phyloP scores from a whole-genome alignment of 805 yeast species.

The Candida gorgasii region DNA sequence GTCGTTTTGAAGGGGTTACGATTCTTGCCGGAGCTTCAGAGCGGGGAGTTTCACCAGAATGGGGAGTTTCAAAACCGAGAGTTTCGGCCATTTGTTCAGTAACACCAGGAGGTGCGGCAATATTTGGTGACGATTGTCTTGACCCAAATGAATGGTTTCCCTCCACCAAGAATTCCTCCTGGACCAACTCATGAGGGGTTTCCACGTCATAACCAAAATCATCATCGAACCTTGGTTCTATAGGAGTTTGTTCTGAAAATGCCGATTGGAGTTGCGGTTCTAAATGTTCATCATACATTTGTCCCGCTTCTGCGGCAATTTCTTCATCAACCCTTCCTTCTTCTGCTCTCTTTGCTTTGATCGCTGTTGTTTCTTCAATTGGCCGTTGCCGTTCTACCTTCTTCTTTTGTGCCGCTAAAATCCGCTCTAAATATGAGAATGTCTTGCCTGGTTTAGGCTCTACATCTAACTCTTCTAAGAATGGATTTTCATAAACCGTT shows the following conservation, averaged over 20 bases:
- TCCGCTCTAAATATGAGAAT: constrained; percentile 33
- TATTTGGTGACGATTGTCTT: not conserved
- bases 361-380: too few relatives aligned
- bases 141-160: not conserved
- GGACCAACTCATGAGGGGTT: not conserved
- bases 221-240: constrained; percentile 5
- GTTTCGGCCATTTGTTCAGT: too few relatives aligned
- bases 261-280: not conserved
- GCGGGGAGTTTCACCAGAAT: too few relatives aligned
- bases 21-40: not conserved
- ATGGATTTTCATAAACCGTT: constrained; percentile 1
- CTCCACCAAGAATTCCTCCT: constrained; percentile 1
- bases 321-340: too few relatives aligned
- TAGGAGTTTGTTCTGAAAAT: constrained; percentile 1
- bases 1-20: not conserved
- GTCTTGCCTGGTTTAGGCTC: constrained; percentile 8
- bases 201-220: not conserved
- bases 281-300: not conserved
- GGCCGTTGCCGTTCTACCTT: not conserved
- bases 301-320: too few relatives aligned
- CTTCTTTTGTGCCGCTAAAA: constrained; percentile 23
- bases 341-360: too few relatives aligned
- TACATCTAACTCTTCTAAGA: not conserved
- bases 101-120: too few relatives aligned
- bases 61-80: too few relatives aligned